phyloP scores from a whole-genome alignment of 176 grass and related monocot species.

The Chrysopogon serrulatus region DNA sequence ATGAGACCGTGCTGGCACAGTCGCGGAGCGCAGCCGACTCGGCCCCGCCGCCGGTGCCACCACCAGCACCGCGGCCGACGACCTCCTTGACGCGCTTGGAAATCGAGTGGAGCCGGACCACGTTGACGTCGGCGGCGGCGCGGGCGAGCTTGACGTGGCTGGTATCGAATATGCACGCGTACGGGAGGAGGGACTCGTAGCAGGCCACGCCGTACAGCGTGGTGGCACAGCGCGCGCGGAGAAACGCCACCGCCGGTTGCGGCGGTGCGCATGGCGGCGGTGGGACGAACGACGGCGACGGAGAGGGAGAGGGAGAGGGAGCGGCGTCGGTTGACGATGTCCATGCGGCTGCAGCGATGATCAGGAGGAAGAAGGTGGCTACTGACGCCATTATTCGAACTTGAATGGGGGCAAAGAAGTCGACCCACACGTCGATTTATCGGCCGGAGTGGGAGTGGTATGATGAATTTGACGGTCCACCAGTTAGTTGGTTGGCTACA shows the following conservation, averaged over 20 bases:
- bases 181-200: constrained; percentile 42
- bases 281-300: background rate
- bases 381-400: background rate
- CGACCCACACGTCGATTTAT: background rate
- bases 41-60: background rate
- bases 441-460: background rate
- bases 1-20: constrained; percentile 21
- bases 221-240: constrained; percentile 25
- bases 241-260: background rate
- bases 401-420: background rate
- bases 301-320: background rate
- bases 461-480: background rate
- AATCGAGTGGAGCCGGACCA: constrained; percentile 6
- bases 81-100: constrained; percentile 17
- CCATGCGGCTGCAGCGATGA: background rate
- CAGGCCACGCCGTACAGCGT: constrained; percentile 32
- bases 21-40: constrained; percentile 17
- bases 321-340: background rate
- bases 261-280: background rate
- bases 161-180: constrained; percentile 26
- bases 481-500: background rate
- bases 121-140: constrained; percentile 33
- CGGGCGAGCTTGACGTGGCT: constrained; percentile 43
- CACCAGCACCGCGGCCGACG: background rate
- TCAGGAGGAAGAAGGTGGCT: background rate